Percentiles rank a stretch among this genome's conserved stretches.
Conservation (phyloP, 1,139 yeast genomes). For the Candida sojae region DNA sequence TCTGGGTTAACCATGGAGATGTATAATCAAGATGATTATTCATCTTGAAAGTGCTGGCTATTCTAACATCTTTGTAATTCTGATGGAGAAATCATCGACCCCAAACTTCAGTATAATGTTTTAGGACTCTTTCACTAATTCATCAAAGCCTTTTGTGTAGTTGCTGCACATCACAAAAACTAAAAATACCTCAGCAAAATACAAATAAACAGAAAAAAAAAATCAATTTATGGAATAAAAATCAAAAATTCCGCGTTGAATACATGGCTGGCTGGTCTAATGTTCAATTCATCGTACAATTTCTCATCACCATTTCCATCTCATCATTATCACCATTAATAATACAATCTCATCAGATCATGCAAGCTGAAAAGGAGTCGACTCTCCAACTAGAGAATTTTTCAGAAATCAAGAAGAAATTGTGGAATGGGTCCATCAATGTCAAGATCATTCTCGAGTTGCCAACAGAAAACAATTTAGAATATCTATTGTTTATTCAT, state of each 20-base stretch:
- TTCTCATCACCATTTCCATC: not conserved
- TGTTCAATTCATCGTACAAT: no score
- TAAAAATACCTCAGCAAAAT: not conserved
- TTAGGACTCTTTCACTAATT: no score
- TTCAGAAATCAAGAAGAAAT: slow-evolving; percentile 28
- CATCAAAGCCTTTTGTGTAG: no score
- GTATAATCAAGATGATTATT: no score
- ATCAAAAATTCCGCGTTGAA: not conserved
- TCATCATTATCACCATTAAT: not conserved
- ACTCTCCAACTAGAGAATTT: not conserved
- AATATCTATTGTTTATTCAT: slow-evolving; percentile 25
- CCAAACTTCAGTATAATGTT: no score
- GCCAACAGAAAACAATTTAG: slow-evolving; percentile 10
- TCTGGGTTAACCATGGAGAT: no score
- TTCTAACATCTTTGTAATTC: no score
- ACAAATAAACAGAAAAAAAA: not conserved
- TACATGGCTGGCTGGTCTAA: not conserved
- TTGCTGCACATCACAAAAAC: no score
- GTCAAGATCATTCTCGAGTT: slow-evolving; percentile 30
- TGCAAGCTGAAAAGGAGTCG: not conserved
- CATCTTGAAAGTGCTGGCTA: no score
- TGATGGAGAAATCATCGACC: no score
- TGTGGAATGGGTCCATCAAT: slow-evolving; percentile 63
- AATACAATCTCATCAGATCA: not conserved
- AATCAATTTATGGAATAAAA: not conserved